Conservation (phyloP, 2,329 filamentous ascomycete genomes). For the Verticillium nonalfalfae region DNA sequence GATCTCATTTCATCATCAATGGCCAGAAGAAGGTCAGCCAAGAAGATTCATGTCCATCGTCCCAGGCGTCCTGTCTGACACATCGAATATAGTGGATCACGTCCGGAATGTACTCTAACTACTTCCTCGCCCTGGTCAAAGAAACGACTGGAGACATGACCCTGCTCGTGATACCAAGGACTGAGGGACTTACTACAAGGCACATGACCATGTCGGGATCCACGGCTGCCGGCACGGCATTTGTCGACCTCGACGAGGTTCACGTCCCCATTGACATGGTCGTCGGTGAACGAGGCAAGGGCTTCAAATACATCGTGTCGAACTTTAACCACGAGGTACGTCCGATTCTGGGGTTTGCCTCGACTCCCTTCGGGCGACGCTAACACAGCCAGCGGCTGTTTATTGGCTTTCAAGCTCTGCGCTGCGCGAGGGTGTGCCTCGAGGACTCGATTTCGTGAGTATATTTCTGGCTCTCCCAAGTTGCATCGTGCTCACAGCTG, state of each 20-base stretch:
- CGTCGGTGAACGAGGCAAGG: constrained; percentile 41
- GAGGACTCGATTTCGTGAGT: constrained; percentile 39
- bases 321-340: constrained; percentile 43
- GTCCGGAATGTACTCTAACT: constrained; percentile 45
- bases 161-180: constrained; percentile 44
- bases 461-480: not conserved
- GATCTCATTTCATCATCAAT: constrained; percentile 45
- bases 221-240: constrained; percentile 51
- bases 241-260: constrained; percentile 45
- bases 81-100: constrained; percentile 48
- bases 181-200: constrained; percentile 38
- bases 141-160: constrained; percentile 43
- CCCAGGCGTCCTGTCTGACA: not conserved
- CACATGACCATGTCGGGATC: constrained; percentile 56
- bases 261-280: constrained; percentile 43
- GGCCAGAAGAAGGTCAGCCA: constrained; percentile 43
- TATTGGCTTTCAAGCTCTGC: constrained; percentile 45
- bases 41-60: not conserved
- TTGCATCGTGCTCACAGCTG: not conserved
- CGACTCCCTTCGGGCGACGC: not conserved
- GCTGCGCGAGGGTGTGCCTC: constrained; percentile 46
- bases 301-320: constrained; percentile 28
- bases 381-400: constrained; percentile 31
- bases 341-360: not conserved
- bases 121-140: constrained; percentile 46